Evolutionary conservation across 106 monocot species (phyloP).

Genomic region (Ottelia alismoides): DNA sequence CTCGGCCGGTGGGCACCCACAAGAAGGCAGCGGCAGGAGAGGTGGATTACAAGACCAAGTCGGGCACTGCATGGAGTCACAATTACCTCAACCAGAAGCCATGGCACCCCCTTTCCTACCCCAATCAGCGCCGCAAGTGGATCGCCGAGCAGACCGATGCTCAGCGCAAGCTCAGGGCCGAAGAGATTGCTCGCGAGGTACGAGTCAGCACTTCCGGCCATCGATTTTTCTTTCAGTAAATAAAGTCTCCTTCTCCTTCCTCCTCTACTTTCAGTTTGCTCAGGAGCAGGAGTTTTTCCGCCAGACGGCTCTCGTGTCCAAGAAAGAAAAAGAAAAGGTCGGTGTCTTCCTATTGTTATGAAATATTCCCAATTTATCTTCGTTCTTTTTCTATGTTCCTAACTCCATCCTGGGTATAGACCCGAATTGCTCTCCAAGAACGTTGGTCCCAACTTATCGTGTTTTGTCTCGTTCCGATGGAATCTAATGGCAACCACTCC

Average conservation of each 20-base stretch:
- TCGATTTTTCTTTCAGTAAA: no score
- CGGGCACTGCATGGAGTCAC: slow-evolving; percentile 98
- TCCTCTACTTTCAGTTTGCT: slow-evolving; percentile 48
- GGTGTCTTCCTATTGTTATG: not conserved
- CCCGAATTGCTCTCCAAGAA: no score
- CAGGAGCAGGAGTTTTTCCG: slow-evolving; percentile 98
- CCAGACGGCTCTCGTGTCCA: slow-evolving; percentile 83
- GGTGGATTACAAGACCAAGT: slow-evolving; percentile 82
- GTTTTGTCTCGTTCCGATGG: no score
- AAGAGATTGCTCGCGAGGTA: slow-evolving; percentile 79
- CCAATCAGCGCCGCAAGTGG: slow-evolving; percentile 97
- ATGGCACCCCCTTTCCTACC: slow-evolving; percentile 98
- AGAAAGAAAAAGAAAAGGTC: slow-evolving; percentile 95
- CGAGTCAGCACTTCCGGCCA: not conserved
- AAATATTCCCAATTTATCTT: not conserved
- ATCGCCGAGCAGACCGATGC: slow-evolving; percentile 94
- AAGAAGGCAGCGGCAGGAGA: no score
- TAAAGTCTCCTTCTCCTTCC: not conserved
- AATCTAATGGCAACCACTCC: no score
- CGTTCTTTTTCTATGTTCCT: not conserved
- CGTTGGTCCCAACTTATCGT: no score
- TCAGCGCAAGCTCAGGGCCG: slow-evolving; percentile 37
- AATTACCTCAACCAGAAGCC: slow-evolving; percentile 95
- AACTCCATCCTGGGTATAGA: not conserved
- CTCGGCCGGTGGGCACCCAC: no score